Evolutionary conservation across 2,329 filamentous ascomycete species (phyloP), one percentile per base, ranked within the genome.

Genomic region (Ophiostoma triangulosporum): DNA sequence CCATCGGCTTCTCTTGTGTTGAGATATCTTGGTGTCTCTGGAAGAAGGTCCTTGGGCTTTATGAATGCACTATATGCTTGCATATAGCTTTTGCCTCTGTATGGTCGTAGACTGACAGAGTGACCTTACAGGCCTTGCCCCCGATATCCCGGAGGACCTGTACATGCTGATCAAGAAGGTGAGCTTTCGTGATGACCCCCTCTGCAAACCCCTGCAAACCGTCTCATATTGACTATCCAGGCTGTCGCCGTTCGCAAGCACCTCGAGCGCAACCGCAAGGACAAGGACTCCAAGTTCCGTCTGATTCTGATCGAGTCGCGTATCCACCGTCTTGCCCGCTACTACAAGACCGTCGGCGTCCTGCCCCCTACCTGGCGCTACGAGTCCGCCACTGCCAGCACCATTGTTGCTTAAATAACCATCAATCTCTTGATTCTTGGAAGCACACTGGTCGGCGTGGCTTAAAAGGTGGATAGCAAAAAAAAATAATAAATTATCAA

Each of bases 131-230:
- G 93, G 93, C 79, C 89, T 98, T 71, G 91, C 93, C 66, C 93
- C 94, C 72, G 90, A 97, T 73, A 84, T 98, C 67, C 93, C 94
- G 70, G 93, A 98, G 84, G 93, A 98, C 76, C 86, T 97, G 65
- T 98, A 97, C 86, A 95, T 95, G 87, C 81, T 97, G 73, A 97
- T 97, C 88, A 96, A 96, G 87, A 98, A 98, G 89, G 91, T 94
- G 71, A 57, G 66, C 49, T 53, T 17, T 2, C 9, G 6, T 36
- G 7, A 50, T 50, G 48, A 11, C 53, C 8, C 33, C 26, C 4
- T 14, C 7, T 17, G 12, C 14, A 43, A 6, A 5, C 38, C 20
- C 11, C 24, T 22, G 20, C 9, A 31, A 7, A 11, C 3, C 24
- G n/a, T 14, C 29, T 20, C 22, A 26, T 8, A 48, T 32, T 58